Evolutionary conservation across 2,329 filamentous ascomycete genomes (phyloP).

Genomic region (Allantophomopsis lycopodina): DNA sequence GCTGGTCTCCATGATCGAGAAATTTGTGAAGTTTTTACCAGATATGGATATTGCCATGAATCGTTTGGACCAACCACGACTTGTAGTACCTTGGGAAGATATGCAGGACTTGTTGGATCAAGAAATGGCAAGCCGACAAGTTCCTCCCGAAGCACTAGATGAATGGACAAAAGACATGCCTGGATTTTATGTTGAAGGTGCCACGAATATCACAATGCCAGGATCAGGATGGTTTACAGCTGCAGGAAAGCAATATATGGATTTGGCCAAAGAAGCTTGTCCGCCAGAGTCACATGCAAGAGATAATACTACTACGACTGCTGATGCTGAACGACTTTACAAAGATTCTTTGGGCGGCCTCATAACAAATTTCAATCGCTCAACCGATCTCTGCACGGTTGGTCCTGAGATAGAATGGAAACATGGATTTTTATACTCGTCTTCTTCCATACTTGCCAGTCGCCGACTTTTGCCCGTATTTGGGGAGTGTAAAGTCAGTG

Average conservation of each 20-base stretch:
- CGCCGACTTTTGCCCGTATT: conserved; percentile 45
- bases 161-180: conserved; percentile 27
- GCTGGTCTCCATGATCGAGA: conserved; percentile 19
- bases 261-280: conserved; percentile 40
- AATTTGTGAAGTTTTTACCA: conserved; percentile 37
- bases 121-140: conserved; percentile 28
- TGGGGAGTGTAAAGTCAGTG: conserved; percentile 45
- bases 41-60: conserved; percentile 58
- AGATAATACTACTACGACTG: conserved; percentile 17
- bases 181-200: conserved; percentile 10
- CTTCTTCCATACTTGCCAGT: conserved; percentile 34
- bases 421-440: conserved; percentile 43
- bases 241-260: conserved; percentile 39
- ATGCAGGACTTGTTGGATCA: conserved; percentile 34
- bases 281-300: conserved; percentile 37
- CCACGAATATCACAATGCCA: conserved; percentile 4
- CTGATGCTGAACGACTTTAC: conserved; percentile 20
- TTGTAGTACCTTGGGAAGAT: conserved; percentile 45
- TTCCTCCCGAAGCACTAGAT: conserved; percentile 27
- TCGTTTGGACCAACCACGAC: conserved; percentile 45
- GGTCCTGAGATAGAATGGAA: conserved; percentile 32
- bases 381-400: conserved; percentile 40
- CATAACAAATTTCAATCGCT: conserved; percentile 41
- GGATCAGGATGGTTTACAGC: conserved; percentile 14
- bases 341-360: conserved; percentile 33